Base-by-base conservation (phyloP, 352 stramenopile species). In the Pythium catenulatum region DNA sequence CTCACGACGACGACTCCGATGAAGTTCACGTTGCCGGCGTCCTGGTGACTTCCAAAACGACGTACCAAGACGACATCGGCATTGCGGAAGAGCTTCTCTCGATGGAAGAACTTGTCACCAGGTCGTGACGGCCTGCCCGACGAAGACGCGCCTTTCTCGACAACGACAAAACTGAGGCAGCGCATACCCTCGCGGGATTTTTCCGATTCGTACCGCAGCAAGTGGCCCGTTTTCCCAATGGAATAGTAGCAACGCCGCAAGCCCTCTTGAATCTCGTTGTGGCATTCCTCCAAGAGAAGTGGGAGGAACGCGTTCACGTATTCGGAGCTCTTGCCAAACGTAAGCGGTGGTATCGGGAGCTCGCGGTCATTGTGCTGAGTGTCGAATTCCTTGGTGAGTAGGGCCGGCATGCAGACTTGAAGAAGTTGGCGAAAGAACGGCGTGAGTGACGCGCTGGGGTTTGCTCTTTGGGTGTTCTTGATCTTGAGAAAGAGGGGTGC, bases 341-440 rank as follows among this genome's bases (percentile, higher is more conserved):
- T 96, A 23, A 97, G 84, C 0, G 76, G 79, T 3, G 95, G 95
- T 2, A 89, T 84, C 30, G 86, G 37, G 1, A 98, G 74, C 65
- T 94, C 90, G 37, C 92, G 90, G 58, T 96, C 88, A 2, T 87
- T 95, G 79, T 82, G 83, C 70, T 97, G 90, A 27, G 82, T 90
- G 69, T 96, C 79, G 52, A 96, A 97, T 68, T 96, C 93, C 37
- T 90, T 90, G 5, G 90, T 95, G 27, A 97, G 79, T 65, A 98
- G 87, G n/a, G 91, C 80, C 3, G 95, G 95, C 91, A 98, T 96
- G 36, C 91, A 95, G 5, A 96, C 82, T 89, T 97, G 94, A 50
- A 98, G 80, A 37, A 98, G 68, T 27, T 98, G 91, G 1, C 95
- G 92, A 76, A 97, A 98, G 89, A 98, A 98, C 52, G 95, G 95